These are phyloP conservation scores for Yarrowia keelungensis DNA, from an alignment of 805 yeast species.

Conservation along the genomic window DNA sequence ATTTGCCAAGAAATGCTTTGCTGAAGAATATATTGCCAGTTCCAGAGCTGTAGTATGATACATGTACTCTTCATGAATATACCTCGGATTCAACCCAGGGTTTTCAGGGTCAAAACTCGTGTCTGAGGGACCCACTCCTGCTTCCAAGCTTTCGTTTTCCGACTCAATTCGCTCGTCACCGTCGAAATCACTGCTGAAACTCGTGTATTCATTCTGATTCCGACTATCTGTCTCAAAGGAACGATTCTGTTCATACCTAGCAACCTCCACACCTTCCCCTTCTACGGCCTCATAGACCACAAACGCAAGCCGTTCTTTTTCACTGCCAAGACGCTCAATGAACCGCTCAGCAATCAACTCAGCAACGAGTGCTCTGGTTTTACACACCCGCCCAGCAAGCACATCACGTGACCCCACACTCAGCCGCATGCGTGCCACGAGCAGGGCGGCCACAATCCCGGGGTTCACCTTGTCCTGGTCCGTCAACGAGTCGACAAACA, in stretches of 20 bases:
- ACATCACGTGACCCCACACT: conserved; percentile 21
- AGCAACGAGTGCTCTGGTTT: conserved; percentile 15
- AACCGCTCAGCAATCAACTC: conserved; percentile 32
- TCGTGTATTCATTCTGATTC: neutral
- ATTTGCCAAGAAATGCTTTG: conserved; percentile 46
- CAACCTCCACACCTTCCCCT: neutral
- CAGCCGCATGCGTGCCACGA: conserved; percentile 19
- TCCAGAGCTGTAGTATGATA: conserved; percentile 15
- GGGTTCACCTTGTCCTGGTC: neutral
- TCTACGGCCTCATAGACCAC: conserved; percentile 7
- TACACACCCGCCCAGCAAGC: conserved; percentile 4
- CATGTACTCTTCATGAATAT: conserved; percentile 1
- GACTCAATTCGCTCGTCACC: neutral
- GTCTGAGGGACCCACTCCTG: neutral
- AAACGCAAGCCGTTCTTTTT: conserved; percentile 2
- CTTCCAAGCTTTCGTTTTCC: neutral
- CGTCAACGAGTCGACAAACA: conserved; percentile 11
- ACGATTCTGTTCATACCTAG: neutral
- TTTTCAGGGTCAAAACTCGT: neutral
- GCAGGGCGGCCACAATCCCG: conserved; percentile 14
- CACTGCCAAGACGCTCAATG: neutral
- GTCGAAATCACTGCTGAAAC: neutral
- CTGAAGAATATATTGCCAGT: conserved; percentile 38
- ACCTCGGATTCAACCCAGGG: neutral
- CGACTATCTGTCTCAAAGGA: neutral